These are phyloP conservation scores for Umbelopsis sp. DNA, from an alignment of 192 early-diverging fungal genomes.

Conservation along the genomic window DNA sequence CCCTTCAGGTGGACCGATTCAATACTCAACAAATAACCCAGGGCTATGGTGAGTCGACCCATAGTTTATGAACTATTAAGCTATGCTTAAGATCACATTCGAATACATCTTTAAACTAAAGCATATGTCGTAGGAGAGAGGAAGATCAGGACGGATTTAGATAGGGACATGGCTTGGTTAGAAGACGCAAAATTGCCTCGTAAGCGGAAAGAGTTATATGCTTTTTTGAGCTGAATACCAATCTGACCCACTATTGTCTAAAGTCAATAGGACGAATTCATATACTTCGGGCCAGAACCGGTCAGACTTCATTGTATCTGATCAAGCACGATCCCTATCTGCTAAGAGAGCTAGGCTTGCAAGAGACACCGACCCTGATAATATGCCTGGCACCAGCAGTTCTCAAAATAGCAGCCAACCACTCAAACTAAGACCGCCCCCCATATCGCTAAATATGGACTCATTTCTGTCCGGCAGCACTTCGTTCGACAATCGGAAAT, in stretches of 20 bases:
- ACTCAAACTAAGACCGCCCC: neutral
- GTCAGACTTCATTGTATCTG: neutral
- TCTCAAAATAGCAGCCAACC: neutral
- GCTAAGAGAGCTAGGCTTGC: constrained; percentile 3
- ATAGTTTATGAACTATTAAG: too few species aligned
- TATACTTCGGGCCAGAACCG: neutral
- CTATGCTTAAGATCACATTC: neutral
- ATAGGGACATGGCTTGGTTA: neutral
- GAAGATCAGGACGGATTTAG: neutral
- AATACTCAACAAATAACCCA: neutral
- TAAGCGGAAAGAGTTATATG: neutral
- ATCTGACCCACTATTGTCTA: neutral
- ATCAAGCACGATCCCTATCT: constrained; percentile 5
- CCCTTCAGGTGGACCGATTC: neutral
- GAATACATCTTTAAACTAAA: neutral
- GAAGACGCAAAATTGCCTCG: neutral
- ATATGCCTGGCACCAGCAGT: neutral
- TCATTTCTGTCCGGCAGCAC: neutral
- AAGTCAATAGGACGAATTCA: neutral
- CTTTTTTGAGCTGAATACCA: too few species aligned
- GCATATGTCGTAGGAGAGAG: neutral
- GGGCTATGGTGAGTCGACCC: neutral
- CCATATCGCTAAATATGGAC: neutral
- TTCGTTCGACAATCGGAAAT: constrained; percentile 3
- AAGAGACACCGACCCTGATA: neutral